These are phyloP conservation scores for Mycena polygramma DNA, from an alignment of 768 basidiomycete species.

Conservation along the genomic window DNA sequence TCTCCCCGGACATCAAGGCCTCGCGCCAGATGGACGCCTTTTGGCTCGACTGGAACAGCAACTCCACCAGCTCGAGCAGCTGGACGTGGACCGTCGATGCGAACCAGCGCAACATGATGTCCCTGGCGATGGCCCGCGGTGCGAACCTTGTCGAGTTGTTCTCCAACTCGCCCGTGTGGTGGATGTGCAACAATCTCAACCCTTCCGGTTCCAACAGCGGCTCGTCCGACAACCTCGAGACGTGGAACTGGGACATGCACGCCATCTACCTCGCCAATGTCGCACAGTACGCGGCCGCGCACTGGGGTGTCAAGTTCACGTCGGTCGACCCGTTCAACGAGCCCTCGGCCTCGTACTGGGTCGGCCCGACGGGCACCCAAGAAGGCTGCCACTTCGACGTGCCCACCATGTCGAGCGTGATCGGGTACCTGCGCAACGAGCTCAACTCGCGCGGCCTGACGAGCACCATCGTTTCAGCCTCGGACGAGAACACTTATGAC, in stretches of 20 bases:
- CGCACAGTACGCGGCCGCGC: conserved; percentile 21
- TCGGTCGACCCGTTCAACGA: conserved; percentile 41
- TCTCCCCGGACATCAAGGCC: conserved; percentile 29
- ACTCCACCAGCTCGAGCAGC: conserved; percentile 20
- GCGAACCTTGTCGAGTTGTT: conserved; percentile 36
- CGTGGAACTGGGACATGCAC: conserved; percentile 39
- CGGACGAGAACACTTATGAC: conserved; percentile 39
- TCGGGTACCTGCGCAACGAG: conserved; percentile 32
- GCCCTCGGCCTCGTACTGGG: conserved; percentile 37
- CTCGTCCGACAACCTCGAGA: conserved; percentile 37
- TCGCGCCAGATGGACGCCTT: conserved; percentile 35
- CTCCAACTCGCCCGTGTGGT: conserved; percentile 40
- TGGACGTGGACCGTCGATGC: conserved; percentile 39
- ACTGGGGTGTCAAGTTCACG: conserved; percentile 37
- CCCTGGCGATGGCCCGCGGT: conserved; percentile 30
- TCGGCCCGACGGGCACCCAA: conserved; percentile 36
- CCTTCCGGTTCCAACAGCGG: conserved; percentile 34
- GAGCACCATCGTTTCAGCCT: conserved; percentile 33
- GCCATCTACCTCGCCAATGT: conserved; percentile 36
- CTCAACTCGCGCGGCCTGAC: conserved; percentile 36
- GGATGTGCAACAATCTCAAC: conserved; percentile 37
- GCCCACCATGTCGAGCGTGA: conserved; percentile 37
- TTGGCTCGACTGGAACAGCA: conserved; percentile 37
- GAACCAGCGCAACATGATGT: conserved; percentile 38
- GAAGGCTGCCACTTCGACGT: conserved; percentile 40